These are phyloP conservation scores for Byssothecium circinans DNA, from an alignment of 2,329 filamentous ascomycete genomes.

Conservation along the genomic window DNA sequence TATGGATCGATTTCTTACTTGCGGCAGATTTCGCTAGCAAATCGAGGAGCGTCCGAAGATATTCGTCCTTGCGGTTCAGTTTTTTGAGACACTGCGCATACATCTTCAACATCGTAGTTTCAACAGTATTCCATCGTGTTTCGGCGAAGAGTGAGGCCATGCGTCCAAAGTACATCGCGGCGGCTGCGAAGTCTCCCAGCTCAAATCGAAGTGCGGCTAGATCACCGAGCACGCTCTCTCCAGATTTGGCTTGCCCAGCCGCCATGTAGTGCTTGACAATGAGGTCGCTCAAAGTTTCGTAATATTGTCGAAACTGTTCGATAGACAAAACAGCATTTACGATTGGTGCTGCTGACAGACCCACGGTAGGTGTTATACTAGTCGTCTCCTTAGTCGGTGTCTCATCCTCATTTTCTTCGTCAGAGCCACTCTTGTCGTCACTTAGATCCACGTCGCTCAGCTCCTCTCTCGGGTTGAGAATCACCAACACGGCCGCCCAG, in stretches of 20 bases:
- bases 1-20: constrained; percentile 31
- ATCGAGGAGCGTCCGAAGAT: constrained; percentile 73
- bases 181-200: constrained; percentile 70
- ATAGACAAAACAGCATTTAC: constrained; percentile 39
- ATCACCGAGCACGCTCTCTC: constrained; percentile 78
- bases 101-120: constrained; percentile 82
- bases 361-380: constrained; percentile 20
- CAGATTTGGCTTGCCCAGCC: constrained; percentile 75
- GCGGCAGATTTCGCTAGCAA: constrained; percentile 67
- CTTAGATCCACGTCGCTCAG: constrained; percentile 44
- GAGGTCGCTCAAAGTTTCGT: constrained; percentile 73
- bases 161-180: constrained; percentile 75
- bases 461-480: constrained; percentile 25
- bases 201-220: constrained; percentile 82
- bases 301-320: constrained; percentile 44
- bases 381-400: constrained; percentile 7
- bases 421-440: constrained; percentile 21
- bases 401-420: constrained; percentile 14
- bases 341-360: constrained; percentile 35
- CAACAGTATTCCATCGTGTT: constrained; percentile 75
- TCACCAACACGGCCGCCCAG: constrained; percentile 58
- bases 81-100: constrained; percentile 81
- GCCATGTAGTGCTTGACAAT: constrained; percentile 80
- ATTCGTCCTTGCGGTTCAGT: constrained; percentile 75
- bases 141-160: constrained; percentile 79